Percentiles rank a stretch among this genome's conserved stretches.
phyloP scores from a whole-genome alignment of 2,329 filamentous ascomycete species.

The Thermothelomyces thermophilus region DNA sequence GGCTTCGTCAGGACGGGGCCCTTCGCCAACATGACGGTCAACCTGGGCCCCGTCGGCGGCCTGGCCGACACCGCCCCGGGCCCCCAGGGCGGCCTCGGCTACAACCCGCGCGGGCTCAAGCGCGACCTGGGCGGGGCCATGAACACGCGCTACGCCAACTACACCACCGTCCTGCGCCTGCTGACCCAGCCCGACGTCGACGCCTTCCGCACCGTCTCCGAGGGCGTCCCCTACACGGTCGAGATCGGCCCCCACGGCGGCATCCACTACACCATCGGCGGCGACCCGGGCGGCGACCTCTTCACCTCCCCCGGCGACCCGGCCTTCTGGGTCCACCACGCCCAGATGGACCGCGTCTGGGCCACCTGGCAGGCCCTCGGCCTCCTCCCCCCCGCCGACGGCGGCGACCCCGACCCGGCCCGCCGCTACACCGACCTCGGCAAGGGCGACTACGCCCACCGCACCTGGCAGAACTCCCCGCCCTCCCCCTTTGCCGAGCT shows the following conservation, averaged over 20 bases:
- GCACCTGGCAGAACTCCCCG: slow-evolving; percentile 28
- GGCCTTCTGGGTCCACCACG: slow-evolving; percentile 19
- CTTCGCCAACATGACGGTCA: slow-evolving; percentile 33
- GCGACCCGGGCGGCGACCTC: slow-evolving; percentile 31
- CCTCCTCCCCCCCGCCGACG: background rate
- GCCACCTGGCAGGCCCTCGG: slow-evolving; percentile 18
- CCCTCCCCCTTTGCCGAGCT: slow-evolving; percentile 23
- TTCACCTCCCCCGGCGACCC: slow-evolving; percentile 19
- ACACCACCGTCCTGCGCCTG: slow-evolving; percentile 22
- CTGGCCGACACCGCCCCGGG: slow-evolving; percentile 21
- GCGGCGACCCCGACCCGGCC: no score
- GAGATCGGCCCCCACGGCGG: slow-evolving; percentile 25
- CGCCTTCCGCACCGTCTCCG: slow-evolving; percentile 14
- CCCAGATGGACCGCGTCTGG: slow-evolving; percentile 19
- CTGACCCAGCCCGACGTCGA: slow-evolving; percentile 13
- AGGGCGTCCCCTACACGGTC: slow-evolving; percentile 23
- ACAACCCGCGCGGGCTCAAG: slow-evolving; percentile 19
- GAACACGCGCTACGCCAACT: slow-evolving; percentile 26
- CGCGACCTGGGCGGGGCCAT: slow-evolving; percentile 22
- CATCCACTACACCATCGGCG: slow-evolving; percentile 29
- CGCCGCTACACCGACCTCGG: slow-evolving; percentile 26
- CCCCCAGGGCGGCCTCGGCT: slow-evolving; percentile 11
- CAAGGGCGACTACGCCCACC: slow-evolving; percentile 26
- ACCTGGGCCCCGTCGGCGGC: slow-evolving; percentile 33
- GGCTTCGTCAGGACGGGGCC: slow-evolving; percentile 42